Evolutionary conservation across 805 yeast species (phyloP), one percentile per base, ranked within the genome.

Genomic region (Candida orba): DNA sequence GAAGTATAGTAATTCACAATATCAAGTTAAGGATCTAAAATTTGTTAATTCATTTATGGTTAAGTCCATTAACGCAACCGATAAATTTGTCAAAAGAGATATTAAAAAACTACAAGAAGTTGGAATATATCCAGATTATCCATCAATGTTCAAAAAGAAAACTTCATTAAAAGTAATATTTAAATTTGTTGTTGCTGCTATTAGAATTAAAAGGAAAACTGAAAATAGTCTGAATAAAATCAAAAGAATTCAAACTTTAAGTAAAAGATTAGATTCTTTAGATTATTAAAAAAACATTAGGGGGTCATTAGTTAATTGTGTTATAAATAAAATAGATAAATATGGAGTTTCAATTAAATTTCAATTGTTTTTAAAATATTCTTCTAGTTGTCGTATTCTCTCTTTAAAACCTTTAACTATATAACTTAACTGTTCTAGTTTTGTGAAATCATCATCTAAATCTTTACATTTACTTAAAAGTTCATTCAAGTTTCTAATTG

Each of bases 391-490:
- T 24, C 40, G 39, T n/a, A 73, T 47, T 40, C 78, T 51, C 6
- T 46, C 39, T 39, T 65, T 66, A 48, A 74, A 74, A 30, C 68
- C 77, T 2, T 51, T 48, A 6, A 72, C 70, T 43, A 68, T 67
- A 49, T 49, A 40, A 34, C 58, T 64, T 39, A 78, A 62, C 48
- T 76, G 80, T 42, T 73, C 71, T 34, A 78, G 49, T 47, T 75
- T 76, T 53, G 65, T 47, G 43, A 76, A 72, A 37, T 75, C 76
- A 41, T 53, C 51, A 46, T 80, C 83, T 24, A 81, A 51, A 3
- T 69, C 73, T 29, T 69, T 67, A 53, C 85, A 78, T 40, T 67
- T 58, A 6, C 49, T 51, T 17, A 77, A 47, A n/a, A 76, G 38
- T 4, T 46, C 45, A 35, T 73, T 72, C 8, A 75, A 64, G 6